A percentile compares a stretch with the other conserved stretches of the same genome.
These are phyloP conservation scores for Dactylellina leptospora DNA, from an alignment of 2,329 filamentous ascomycete species.

Conservation along the genomic window DNA sequence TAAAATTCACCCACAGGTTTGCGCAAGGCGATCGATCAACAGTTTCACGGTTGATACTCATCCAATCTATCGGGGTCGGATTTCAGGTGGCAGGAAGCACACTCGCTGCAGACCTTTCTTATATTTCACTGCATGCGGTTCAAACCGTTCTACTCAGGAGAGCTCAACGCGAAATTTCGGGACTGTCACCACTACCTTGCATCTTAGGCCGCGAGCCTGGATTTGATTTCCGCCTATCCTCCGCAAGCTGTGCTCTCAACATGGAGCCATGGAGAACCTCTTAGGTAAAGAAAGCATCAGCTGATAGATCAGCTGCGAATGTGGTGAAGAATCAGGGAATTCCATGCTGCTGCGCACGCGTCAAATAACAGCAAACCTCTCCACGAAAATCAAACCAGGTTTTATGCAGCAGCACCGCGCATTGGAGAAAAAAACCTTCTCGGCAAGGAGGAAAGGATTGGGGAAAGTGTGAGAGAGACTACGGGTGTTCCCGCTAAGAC, in stretches of 20 bases:
- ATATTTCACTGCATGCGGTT: not conserved
- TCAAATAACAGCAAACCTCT: not conserved
- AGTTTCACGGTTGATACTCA: slow-evolving; percentile 20
- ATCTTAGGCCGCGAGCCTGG: not conserved
- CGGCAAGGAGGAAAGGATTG: slow-evolving; percentile 12
- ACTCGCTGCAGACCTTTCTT: not conserved
- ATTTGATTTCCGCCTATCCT: not conserved
- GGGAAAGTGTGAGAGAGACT: slow-evolving; percentile 17
- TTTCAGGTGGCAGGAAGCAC: slow-evolving; percentile 2
- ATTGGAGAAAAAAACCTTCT: slow-evolving; percentile 14
- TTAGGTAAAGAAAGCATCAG: slow-evolving; percentile 28
- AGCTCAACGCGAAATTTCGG: too few species aligned
- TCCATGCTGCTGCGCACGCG: slow-evolving; percentile 16
- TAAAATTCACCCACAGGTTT: slow-evolving; percentile 35
- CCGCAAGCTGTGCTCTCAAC: too few species aligned
- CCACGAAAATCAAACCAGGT: slow-evolving; percentile 19
- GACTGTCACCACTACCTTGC: not conserved
- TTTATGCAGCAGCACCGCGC: slow-evolving; percentile 35
- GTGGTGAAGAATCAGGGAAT: slow-evolving; percentile 21
- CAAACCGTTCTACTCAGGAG: not conserved
- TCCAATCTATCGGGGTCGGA: slow-evolving; percentile 2
- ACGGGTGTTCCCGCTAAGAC: slow-evolving; percentile 46
- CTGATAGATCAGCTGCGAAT: slow-evolving; percentile 40
- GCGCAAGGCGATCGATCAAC: slow-evolving; percentile 43
- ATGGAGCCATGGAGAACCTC: not conserved